phyloP scores from a whole-genome alignment of 192 early-diverging fungal genomes.

The Entomortierella parvispora region DNA sequence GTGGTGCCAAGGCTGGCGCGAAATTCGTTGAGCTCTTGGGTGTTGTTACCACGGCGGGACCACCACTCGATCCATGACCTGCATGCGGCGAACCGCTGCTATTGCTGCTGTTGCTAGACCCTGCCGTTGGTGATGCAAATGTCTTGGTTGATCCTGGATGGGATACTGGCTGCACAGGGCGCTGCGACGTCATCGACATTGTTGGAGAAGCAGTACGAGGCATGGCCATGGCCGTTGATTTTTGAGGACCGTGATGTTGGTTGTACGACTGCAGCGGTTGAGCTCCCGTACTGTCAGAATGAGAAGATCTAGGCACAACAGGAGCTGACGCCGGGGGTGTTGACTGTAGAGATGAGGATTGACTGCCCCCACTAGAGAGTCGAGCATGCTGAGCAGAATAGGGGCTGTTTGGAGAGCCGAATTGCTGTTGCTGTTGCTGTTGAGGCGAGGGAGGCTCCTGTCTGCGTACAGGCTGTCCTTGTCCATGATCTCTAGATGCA shows the following conservation, averaged over 20 bases:
- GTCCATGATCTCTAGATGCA: too few relatives aligned
- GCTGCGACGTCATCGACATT: not conserved
- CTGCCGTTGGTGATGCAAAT: not conserved
- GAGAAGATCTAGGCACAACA: too few relatives aligned
- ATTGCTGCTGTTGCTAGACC: too few relatives aligned
- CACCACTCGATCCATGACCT: not conserved
- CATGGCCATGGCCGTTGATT: not conserved
- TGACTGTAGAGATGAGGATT: too few relatives aligned
- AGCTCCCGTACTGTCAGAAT: too few relatives aligned
- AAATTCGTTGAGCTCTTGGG: slow-evolving; percentile 15
- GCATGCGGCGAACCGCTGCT: not conserved
- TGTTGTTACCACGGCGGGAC: not conserved
- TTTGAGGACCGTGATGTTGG: not conserved
- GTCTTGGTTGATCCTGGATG: not conserved
- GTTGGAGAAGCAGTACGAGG: not conserved
- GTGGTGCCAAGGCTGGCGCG: slow-evolving; percentile 16
- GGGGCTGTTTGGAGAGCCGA: not conserved
- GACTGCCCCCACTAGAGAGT: slow-evolving; percentile 14
- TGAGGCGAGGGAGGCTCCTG: not conserved
- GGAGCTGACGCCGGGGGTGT: too few relatives aligned
- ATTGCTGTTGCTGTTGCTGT: slow-evolving; percentile 6
- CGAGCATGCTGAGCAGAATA: slow-evolving; percentile 9
- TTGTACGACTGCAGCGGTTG: too few relatives aligned
- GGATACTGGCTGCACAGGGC: not conserved
- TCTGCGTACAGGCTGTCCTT: too few relatives aligned